Base-by-base conservation (phyloP, 768 basidiomycete species). In the Termitomyces titanicus region DNA sequence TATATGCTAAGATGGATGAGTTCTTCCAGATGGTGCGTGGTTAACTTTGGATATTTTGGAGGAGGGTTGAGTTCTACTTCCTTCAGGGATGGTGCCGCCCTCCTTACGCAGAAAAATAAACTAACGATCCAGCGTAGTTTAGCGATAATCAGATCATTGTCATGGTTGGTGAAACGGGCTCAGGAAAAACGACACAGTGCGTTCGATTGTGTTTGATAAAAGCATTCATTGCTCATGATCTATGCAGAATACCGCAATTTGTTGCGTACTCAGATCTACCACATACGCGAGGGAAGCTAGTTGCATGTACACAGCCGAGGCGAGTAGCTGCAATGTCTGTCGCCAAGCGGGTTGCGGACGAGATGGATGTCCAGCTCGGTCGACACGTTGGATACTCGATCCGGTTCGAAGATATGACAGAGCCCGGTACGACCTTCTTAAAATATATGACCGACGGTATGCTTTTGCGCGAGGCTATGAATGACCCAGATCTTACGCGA, bases 381-480 rank as follows among this genome's bases (percentile, higher is more conserved):
- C 87, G 91, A 64, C 88, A 98, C 59, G 96, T 98, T 59, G 96
- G 96, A 53, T 99, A 99, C 72, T 93, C 92, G 4, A 98, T 98
- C 65, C 92, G 96, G 69, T 99, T 98, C 69, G 96, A 99, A 71
- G 97, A 98, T 68, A 89, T 94, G 91, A 89, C 96, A 40, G 82
- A 92, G 62, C 76, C 84, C 0, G 89, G 91, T 0, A 89, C 88
- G 31, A 98, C 97, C 0, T 97, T 99, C 72, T 79, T 99, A 60
- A 98, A 97, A 69, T 98, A 99, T 76, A 97, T 98, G 95, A 99
- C 97, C 15, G 97, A 99, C 63, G 97, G 96, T 82, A 97, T 98
- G 94, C 85, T 93, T 53, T 83, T 96, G n/a, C 86, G 94, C 18
- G 94, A 97, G 74, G 94, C 94, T 5, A 99, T 98, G 95, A 92